phyloP scores from a whole-genome alignment of 2,329 filamentous ascomycete genomes.

The Stromatinia cepivora region DNA sequence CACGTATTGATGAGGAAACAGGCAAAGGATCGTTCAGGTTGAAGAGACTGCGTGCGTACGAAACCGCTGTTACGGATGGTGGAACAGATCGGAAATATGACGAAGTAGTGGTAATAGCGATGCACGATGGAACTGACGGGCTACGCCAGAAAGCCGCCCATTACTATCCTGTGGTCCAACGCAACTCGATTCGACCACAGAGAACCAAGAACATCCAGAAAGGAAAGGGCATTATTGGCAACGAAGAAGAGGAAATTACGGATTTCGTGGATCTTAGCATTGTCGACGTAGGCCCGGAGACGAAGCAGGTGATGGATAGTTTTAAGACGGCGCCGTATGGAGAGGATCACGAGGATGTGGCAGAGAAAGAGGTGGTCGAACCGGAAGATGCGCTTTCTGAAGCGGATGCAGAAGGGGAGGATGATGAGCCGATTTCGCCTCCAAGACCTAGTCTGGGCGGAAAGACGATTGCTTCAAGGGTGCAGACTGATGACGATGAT shows the following conservation, averaged over 20 bases:
- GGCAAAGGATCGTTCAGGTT: constrained; percentile 58
- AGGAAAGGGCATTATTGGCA: constrained; percentile 25
- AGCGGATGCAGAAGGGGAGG: constrained; percentile 18
- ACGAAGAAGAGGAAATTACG: constrained; percentile 15
- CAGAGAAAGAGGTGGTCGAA: constrained; percentile 6
- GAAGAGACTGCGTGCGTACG: constrained; percentile 62
- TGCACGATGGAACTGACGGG: constrained; percentile 55
- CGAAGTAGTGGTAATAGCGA: constrained; percentile 62
- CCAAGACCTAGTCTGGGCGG: constrained; percentile 10
- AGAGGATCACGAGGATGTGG: constrained; percentile 7
- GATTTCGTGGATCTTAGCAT: constrained; percentile 24
- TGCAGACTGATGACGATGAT: constrained; percentile 19
- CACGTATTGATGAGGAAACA: constrained; percentile 47
- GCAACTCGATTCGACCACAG: constrained; percentile 61
- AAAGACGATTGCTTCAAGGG: constrained; percentile 13
- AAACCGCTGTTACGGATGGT: constrained; percentile 59
- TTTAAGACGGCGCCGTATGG: constrained; percentile 13
- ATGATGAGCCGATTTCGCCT: constrained; percentile 14
- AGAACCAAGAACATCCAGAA: constrained; percentile 63
- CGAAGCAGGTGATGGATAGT: constrained; percentile 17
- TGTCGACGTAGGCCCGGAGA: constrained; percentile 11
- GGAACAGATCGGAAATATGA: constrained; percentile 59
- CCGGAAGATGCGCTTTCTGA: constrained; percentile 8
- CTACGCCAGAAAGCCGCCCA: constrained; percentile 58
- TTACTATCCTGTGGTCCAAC: constrained; percentile 69